Base-by-base conservation (phyloP, 148 eudicot species). In the Limonium bicolor region DNA sequence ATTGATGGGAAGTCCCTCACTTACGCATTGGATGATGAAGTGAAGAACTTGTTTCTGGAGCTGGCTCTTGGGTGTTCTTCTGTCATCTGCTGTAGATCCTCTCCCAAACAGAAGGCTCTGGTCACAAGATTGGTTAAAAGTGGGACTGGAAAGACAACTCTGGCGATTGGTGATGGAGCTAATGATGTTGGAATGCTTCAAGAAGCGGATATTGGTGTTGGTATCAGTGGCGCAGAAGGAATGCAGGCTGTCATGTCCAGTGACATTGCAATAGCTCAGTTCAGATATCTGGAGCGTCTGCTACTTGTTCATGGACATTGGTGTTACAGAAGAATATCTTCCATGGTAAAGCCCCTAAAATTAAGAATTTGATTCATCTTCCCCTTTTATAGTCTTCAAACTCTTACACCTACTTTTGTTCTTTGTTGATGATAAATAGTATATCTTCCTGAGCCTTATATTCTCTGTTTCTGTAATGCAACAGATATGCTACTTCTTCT, bases 81-180 rank as follows among this genome's bases (percentile, higher is more conserved):
- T 40, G 97, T 88, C 28, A 83, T 88, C 42, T 88, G 96, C 55
- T 88, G 96, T 31, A 90, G 96, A 6, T 83, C 96, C 18, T 83
- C 96, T 4, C 96, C 96, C 2, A 88, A 83, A 59, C 96, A 88
- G 57, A 88, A 88, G 59, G 96, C 96, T 49, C 49, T 88, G 76
- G 96, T 77, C 23, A 78, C 86, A 0, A 74, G 75, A 41, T 67
- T 78, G 32, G 86, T 78, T 40, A 78, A 74, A 56, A 59, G 41
- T 3, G 72, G 77, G 41, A 74, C 48, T 15, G 44, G 65, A 22
- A 78, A 58, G 56, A 74, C 74, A 20, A 74, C 86, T 18, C 35
- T 78, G 34, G 86, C 77, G 3, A 65, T 78, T 45, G 86, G 86
- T 20, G 86, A 78, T 57, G 86, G 86, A 21, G 86, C 86, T 16